Evolutionary conservation across 2,329 filamentous ascomycete genomes (phyloP), one percentile per base, ranked within the genome.

Genomic region (Pyrenophora seminiperda): DNA sequence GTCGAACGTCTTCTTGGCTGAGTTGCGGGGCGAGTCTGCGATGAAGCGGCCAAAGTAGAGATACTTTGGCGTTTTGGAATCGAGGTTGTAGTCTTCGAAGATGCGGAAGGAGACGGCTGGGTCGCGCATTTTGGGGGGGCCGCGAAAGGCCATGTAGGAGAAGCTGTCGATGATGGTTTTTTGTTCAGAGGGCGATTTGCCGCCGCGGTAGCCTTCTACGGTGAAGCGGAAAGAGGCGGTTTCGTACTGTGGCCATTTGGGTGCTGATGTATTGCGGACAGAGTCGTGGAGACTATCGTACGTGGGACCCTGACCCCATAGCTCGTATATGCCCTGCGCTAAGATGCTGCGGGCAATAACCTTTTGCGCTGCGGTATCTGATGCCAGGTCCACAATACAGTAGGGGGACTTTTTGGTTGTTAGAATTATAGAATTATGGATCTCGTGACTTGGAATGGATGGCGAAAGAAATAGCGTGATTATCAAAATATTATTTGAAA

Each of bases 121-220:
- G 27, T 83, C 78, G 47, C 83, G 85, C 83, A 99, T 87, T 44
- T 79, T 78, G 68, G 97, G 93, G 1, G 83, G 84, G 0, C 94
- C 94, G 11, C 84, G 74, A 64, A 97, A 91, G 0, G 79, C 83
- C 43, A 97, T 78, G 72, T 91, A 96, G 20, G 77, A 76, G 73
- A 97, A 96, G 1, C 84, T 83, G 66, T 96, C 85, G 67, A 99
- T 94, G 54, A 97, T 83, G 7, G 80, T 77, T n/a, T 84, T 77
- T 62, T 92, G 89, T 53, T 84, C 78, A 3, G 77, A 71, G 41
- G 79, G 77, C 22, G 82, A 79, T 36, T 89, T 85, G 39, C 87
- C 88, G 38, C 88, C 88, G 45, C 87, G 89, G 73, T 87, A 97
- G n/a, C 83, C 82, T 67, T 97, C 91, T 53, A 97, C 73, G 31